phyloP scores from a whole-genome alignment of 345 rosid genomes.

The Murraya paniculata region DNA sequence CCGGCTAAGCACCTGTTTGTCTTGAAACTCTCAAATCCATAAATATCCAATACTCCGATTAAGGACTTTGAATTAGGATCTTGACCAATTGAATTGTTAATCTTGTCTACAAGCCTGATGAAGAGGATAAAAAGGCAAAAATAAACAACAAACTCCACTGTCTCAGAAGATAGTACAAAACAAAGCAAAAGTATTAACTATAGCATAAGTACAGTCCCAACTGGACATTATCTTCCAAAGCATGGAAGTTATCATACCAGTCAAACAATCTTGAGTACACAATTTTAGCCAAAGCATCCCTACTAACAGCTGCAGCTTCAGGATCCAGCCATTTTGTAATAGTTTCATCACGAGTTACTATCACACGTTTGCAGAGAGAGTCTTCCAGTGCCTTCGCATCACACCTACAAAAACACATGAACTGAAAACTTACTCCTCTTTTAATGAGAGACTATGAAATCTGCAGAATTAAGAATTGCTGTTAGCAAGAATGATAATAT shows the following conservation, averaged over 20 bases:
- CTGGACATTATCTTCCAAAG: conserved; percentile 10
- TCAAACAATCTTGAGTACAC: conserved; percentile 94
- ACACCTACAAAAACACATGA: conserved; percentile 59
- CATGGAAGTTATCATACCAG: conserved; percentile 59
- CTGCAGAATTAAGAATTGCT: conserved; percentile 5
- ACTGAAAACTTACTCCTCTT: conserved; percentile 23
- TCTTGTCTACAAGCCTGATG: conserved; percentile 90
- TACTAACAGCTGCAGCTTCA: conserved; percentile 71
- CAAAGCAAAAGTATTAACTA: conserved; percentile 2
- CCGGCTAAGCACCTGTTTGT: conserved; percentile 97
- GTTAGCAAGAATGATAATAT: conserved; percentile 11
- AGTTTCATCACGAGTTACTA: conserved; percentile 97
- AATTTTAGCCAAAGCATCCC: conserved; percentile 97
- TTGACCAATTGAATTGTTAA: conserved; percentile 92
- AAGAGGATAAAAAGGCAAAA: conserved; percentile 16
- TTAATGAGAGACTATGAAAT: neutral
- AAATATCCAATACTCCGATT: conserved; percentile 97
- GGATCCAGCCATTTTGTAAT: conserved; percentile 97
- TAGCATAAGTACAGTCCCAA: conserved; percentile 4
- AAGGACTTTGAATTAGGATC: conserved; percentile 85
- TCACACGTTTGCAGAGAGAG: conserved; percentile 95
- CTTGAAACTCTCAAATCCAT: conserved; percentile 99
- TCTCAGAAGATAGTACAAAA: conserved; percentile 12
- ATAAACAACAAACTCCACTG: neutral
- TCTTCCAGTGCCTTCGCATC: conserved; percentile 86